Evolutionary conservation across 805 yeast genomes (phyloP).

Genomic region (Myxozyma udenii): DNA sequence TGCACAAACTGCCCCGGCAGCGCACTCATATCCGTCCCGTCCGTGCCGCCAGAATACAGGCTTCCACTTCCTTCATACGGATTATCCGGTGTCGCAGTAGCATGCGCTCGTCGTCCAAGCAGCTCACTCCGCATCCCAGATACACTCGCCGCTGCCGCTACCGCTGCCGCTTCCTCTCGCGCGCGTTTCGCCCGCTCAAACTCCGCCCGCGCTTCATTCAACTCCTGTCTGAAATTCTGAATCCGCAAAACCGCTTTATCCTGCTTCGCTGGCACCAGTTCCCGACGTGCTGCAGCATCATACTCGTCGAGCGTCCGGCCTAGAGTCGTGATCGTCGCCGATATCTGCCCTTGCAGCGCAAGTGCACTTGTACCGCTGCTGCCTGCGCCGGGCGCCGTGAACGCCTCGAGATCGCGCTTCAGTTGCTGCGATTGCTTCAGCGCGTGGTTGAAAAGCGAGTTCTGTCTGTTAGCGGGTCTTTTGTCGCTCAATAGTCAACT

Average conservation of each 20-base stretch:
- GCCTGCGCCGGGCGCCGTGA: slow-evolving; percentile 34
- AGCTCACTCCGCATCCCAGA: not conserved
- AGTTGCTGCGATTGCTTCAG: slow-evolving; percentile 75
- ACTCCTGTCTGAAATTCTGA: slow-evolving; percentile 49
- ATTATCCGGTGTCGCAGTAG: slow-evolving; percentile 31
- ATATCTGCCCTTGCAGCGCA: slow-evolving; percentile 50
- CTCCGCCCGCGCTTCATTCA: slow-evolving; percentile 46
- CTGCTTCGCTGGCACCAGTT: slow-evolving; percentile 51
- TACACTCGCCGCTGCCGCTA: not conserved
- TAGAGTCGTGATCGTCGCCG: slow-evolving; percentile 75
- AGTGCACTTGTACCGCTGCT: not conserved
- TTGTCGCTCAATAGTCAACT: too few species aligned
- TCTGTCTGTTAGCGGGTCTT: too few species aligned
- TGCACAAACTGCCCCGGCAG: slow-evolving; percentile 55
- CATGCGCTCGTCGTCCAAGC: slow-evolving; percentile 49
- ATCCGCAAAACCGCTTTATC: slow-evolving; percentile 62
- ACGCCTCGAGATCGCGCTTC: slow-evolving; percentile 61
- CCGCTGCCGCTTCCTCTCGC: slow-evolving; percentile 49
- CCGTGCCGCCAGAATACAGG: not conserved
- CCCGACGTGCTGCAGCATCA: slow-evolving; percentile 56
- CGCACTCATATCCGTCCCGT: slow-evolving; percentile 14
- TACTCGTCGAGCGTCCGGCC: slow-evolving; percentile 73
- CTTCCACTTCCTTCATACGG: slow-evolving; percentile 36
- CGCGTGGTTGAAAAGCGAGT: slow-evolving; percentile 86
- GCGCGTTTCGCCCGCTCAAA: slow-evolving; percentile 54